Conservation (phyloP, 192 early-diverging fungal genomes). For the Spizellomyces punctatus region DNA sequence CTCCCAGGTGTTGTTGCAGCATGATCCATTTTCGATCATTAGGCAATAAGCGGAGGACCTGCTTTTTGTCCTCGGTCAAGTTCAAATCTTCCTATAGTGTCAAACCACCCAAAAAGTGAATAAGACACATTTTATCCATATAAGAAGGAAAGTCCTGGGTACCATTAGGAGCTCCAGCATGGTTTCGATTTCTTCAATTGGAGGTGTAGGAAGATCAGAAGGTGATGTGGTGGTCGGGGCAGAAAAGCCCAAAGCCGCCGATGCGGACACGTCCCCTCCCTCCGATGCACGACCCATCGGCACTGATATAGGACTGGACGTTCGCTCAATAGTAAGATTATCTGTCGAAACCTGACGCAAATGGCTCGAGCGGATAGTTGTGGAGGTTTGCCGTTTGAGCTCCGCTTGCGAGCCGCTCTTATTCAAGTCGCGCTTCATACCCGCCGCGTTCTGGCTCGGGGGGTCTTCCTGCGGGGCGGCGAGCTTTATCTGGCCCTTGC, state of each 20-base stretch:
- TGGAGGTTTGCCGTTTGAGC: constrained; percentile 2
- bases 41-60: constrained; percentile 41
- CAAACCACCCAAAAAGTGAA: not conserved
- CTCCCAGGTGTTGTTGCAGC: constrained; percentile 50
- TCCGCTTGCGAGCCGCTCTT: not conserved
- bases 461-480: constrained; percentile 1
- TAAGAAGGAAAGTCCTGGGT: not conserved
- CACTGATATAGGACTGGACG: not conserved
- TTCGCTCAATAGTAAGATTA: constrained; percentile 9
- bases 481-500: not conserved
- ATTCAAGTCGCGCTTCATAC: not conserved
- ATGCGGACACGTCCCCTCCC: constrained; percentile 11
- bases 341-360: constrained; percentile 13
- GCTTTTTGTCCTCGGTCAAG: constrained; percentile 55
- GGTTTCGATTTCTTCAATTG: constrained; percentile 42
- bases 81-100: constrained; percentile 50
- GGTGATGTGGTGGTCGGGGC: constrained; percentile 10
- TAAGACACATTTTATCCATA: not conserved
- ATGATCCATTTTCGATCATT: constrained; percentile 55
- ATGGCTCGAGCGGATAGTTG: not conserved
- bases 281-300: not conserved
- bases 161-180: constrained; percentile 60
- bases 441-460: not conserved
- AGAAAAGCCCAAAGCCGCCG: constrained; percentile 27
- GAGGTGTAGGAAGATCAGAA: constrained; percentile 35